These are phyloP conservation scores for Thermochaetoides thermophila DNA, from an alignment of 495 filamentous ascomycete genomes.

Conservation along the genomic window DNA sequence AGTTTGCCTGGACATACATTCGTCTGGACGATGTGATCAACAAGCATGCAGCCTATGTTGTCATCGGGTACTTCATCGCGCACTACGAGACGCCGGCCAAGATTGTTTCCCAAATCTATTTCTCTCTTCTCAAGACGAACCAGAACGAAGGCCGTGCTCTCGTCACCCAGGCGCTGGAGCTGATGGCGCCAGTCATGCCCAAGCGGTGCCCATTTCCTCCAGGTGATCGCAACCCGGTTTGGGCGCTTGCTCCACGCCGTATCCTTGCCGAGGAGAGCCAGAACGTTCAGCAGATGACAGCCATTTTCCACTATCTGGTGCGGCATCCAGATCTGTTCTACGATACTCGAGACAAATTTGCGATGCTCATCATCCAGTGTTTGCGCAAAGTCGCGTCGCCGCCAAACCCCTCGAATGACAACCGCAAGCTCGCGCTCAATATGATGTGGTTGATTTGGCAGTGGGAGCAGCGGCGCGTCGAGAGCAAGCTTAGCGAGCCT, in stretches of 20 bases:
- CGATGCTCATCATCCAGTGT: conserved; percentile 74
- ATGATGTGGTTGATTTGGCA: conserved; percentile 79
- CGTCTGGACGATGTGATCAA: conserved; percentile 96
- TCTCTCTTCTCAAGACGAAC: conserved; percentile 76
- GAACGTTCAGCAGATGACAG: conserved; percentile 90
- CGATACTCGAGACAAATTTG: conserved; percentile 81
- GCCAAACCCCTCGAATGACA: conserved; percentile 78
- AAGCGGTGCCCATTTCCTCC: conserved; percentile 42
- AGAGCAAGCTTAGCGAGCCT: conserved; percentile 30
- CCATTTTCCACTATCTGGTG: conserved; percentile 94
- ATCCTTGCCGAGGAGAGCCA: conserved; percentile 92
- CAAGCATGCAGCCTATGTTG: conserved; percentile 93
- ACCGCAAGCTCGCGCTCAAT: conserved; percentile 79
- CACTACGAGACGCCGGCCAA: conserved; percentile 94
- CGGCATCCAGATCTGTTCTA: conserved; percentile 88
- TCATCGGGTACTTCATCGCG: conserved; percentile 94
- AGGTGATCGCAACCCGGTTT: conserved; percentile 42
- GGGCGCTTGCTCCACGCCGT: conserved; percentile 81
- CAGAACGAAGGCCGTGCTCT: conserved; percentile 87
- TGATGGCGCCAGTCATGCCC: conserved; percentile 86
- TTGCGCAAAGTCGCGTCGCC: conserved; percentile 76
- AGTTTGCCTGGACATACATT: conserved; percentile 98
- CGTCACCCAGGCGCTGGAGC: conserved; percentile 84
- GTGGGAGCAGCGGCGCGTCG: conserved; percentile 76
- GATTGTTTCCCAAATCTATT: conserved; percentile 89